A percentile compares a stretch with the other conserved stretches of the same genome.
Evolutionary conservation across 176 grass and related monocot species (phyloP).

Genomic region (Carex kokanica): DNA sequence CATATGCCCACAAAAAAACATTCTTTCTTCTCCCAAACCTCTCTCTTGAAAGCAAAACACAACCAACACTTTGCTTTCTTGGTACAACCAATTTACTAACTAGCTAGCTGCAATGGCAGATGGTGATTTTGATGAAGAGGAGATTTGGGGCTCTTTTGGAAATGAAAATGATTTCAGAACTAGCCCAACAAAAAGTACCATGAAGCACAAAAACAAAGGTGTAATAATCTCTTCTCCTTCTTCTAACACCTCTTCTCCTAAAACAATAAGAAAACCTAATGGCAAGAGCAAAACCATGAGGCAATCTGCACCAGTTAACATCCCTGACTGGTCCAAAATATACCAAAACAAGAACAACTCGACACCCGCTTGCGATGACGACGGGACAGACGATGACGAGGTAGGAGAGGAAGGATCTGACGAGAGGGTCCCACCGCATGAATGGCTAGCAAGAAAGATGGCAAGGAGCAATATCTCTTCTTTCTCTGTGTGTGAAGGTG

Average conservation of each 20-base stretch:
- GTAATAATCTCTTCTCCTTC: background rate
- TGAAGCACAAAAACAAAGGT: background rate
- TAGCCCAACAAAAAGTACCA: background rate
- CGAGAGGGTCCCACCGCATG: conserved; percentile 38
- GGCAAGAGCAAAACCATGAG: background rate
- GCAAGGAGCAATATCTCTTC: conserved; percentile 45
- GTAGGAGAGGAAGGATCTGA: conserved; percentile 24
- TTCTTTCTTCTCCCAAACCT: background rate
- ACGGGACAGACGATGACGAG: background rate
- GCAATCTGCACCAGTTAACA: conserved; percentile 35
- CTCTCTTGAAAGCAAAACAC: conserved; percentile 4
- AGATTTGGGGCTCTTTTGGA: conserved; percentile 34
- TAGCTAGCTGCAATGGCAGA: conserved; percentile 23
- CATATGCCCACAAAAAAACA: conserved; percentile 15
- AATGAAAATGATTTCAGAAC: conserved; percentile 7
- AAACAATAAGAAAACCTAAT: conserved; percentile 11
- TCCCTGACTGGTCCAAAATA: conserved; percentile 50
- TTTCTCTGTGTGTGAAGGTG: conserved; percentile 52
- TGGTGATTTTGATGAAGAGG: conserved; percentile 46
- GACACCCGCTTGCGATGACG: background rate
- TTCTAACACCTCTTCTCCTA: background rate
- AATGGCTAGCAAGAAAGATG: conserved; percentile 54
- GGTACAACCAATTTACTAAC: background rate
- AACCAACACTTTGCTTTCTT: background rate
- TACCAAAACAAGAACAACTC: conserved; percentile 19